phyloP scores from a whole-genome alignment of 495 filamentous ascomycete species.

The Podospora tetraspora region DNA sequence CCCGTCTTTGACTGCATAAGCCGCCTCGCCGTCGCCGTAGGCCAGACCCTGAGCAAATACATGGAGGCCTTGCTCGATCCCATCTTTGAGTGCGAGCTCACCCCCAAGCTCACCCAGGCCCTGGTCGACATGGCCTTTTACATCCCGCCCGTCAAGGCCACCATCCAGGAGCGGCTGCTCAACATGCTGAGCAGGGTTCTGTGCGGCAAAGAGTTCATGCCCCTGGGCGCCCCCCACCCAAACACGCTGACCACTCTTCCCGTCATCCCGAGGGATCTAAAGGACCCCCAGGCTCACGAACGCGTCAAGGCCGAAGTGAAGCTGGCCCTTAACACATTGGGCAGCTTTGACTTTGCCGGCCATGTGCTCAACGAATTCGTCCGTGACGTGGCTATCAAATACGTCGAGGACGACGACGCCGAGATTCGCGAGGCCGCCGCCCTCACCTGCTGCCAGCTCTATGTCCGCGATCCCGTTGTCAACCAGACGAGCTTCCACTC shows the following conservation, averaged over 20 bases:
- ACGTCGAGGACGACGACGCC: slow-evolving; percentile 90
- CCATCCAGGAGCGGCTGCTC: slow-evolving; percentile 87
- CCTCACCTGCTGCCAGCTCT: slow-evolving; percentile 94
- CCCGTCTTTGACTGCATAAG: slow-evolving; percentile 98
- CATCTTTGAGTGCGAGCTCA: slow-evolving; percentile 93
- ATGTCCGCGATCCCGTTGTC: slow-evolving; percentile 92
- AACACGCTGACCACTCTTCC: slow-evolving; percentile 64
- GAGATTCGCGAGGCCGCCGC: slow-evolving; percentile 92
- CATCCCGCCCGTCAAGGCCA: slow-evolving; percentile 86
- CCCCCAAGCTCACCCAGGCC: slow-evolving; percentile 85
- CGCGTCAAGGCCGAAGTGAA: slow-evolving; percentile 85
- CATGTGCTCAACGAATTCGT: slow-evolving; percentile 97
- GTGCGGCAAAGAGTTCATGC: slow-evolving; percentile 83
- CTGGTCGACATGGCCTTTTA: slow-evolving; percentile 98
- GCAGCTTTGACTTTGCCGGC: slow-evolving; percentile 90
- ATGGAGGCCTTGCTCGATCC: slow-evolving; percentile 94
- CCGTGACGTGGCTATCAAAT: slow-evolving; percentile 95
- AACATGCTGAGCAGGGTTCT: slow-evolving; percentile 93
- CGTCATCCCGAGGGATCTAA: slow-evolving; percentile 79
- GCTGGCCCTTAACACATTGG: slow-evolving; percentile 83
- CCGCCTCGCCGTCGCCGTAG: slow-evolving; percentile 88
- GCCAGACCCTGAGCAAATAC: slow-evolving; percentile 94
- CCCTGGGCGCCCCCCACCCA: slow-evolving; percentile 73
- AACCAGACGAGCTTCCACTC: slow-evolving; percentile 96
- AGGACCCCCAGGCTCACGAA: slow-evolving; percentile 62